Percentiles rank a stretch among this genome's conserved stretches.
Evolutionary conservation across 495 filamentous ascomycete species (phyloP).

Genomic region (Trichoderma parareesei): DNA sequence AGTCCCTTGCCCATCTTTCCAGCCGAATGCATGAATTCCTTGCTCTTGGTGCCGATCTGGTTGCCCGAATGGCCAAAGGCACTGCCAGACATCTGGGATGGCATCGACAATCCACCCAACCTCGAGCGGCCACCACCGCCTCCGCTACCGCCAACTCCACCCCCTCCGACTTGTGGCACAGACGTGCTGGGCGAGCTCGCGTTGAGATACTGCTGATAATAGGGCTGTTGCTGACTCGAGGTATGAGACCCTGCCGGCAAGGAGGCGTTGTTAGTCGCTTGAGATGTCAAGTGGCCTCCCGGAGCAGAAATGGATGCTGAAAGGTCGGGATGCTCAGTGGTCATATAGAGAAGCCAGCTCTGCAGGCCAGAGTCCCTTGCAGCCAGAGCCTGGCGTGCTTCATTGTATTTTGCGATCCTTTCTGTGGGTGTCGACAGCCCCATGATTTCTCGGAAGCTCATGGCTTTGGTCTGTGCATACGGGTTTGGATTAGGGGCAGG

Average conservation of each 20-base stretch:
- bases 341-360: conserved; percentile 57
- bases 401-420: conserved; percentile 60
- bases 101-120: conserved; percentile 15
- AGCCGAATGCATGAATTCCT: conserved; percentile 75
- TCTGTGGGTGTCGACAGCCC: conserved; percentile 51
- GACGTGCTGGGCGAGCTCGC: conserved; percentile 24
- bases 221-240: conserved; percentile 33
- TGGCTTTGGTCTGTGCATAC: conserved; percentile 30
- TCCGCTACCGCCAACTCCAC: conserved; percentile 9
- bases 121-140: conserved; percentile 13
- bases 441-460: conserved; percentile 66
- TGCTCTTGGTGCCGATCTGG: conserved; percentile 66
- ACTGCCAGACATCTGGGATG: conserved; percentile 13
- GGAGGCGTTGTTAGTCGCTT: neutral
- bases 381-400: conserved; percentile 61
- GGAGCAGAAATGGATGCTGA: conserved; percentile 21
- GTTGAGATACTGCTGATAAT: conserved; percentile 44
- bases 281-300: conserved; percentile 3
- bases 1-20: conserved; percentile 79
- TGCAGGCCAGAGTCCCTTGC: conserved; percentile 61
- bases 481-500: neutral
- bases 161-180: conserved; percentile 12
- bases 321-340: conserved; percentile 29
- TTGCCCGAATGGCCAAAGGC: conserved; percentile 30
- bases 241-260: conserved; percentile 6